A percentile compares a stretch with the other conserved stretches of the same genome.
phyloP scores from a whole-genome alignment of 805 yeast genomes.

The Saccharomycopsis fermentans region DNA sequence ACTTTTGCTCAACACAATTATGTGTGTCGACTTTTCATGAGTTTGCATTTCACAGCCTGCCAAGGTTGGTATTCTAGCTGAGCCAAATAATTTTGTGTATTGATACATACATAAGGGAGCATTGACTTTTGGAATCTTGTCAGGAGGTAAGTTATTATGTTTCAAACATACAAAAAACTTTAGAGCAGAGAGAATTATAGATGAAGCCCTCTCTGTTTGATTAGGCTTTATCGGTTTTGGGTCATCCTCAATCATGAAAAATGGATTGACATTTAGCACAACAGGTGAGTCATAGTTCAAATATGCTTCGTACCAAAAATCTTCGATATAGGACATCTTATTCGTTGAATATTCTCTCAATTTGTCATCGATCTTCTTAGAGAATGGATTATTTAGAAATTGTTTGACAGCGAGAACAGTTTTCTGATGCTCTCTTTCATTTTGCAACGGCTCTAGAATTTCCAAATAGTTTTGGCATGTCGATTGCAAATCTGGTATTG shows the following conservation, averaged over 20 bases:
- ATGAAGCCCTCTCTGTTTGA: slow-evolving; percentile 77
- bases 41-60: slow-evolving; percentile 81
- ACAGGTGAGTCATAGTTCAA: slow-evolving; percentile 81
- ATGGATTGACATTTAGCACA: slow-evolving; percentile 85
- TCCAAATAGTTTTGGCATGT: slow-evolving; percentile 59
- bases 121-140: slow-evolving; percentile 39
- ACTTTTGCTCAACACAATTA: slow-evolving; percentile 71
- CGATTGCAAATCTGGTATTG: slow-evolving; percentile 65
- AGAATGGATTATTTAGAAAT: slow-evolving; percentile 43
- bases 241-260: slow-evolving; percentile 82
- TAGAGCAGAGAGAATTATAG: slow-evolving; percentile 64
- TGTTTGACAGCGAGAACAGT: slow-evolving; percentile 49
- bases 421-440: slow-evolving; percentile 53
- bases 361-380: slow-evolving; percentile 49
- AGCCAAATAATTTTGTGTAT: slow-evolving; percentile 76
- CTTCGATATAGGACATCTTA: slow-evolving; percentile 77
- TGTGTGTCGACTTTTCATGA: slow-evolving; percentile 65
- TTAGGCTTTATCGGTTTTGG: slow-evolving; percentile 37
- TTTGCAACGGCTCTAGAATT: slow-evolving; percentile 71
- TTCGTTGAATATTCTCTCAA: slow-evolving; percentile 51
- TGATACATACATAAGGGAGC: slow-evolving; percentile 82
- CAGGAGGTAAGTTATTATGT: slow-evolving; percentile 64
- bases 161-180: slow-evolving; percentile 74
- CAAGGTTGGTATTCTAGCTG: slow-evolving; percentile 75
- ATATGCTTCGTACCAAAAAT: slow-evolving; percentile 90